Evolutionary conservation across 1,284 basidiomycete genomes (phyloP).

Genomic region (Serendipita sp.): DNA sequence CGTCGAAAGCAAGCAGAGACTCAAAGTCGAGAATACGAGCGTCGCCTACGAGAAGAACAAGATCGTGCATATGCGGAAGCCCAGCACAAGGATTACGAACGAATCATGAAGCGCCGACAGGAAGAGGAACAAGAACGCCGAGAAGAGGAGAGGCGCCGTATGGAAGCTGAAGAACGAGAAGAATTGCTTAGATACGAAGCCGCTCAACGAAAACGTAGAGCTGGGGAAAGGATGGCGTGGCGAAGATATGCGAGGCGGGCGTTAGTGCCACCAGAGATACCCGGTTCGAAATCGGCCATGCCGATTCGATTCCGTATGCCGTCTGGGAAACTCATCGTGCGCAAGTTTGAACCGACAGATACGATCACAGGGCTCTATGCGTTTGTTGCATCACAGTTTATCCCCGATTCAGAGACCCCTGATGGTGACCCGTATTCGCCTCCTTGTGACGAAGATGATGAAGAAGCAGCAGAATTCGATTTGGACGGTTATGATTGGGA

Average conservation of each 20-base stretch:
- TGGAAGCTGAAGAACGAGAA: slow-evolving; percentile 19
- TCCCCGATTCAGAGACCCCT: slow-evolving; percentile 24
- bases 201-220: slow-evolving; percentile 21
- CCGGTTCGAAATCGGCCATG: slow-evolving; percentile 22
- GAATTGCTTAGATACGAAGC: slow-evolving; percentile 19
- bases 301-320: slow-evolving; percentile 57
- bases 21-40: slow-evolving; percentile 42
- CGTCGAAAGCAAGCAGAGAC: slow-evolving; percentile 37
- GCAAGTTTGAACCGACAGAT: slow-evolving; percentile 37
- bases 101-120: slow-evolving; percentile 26
- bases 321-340: slow-evolving; percentile 43
- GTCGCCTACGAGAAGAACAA: slow-evolving; percentile 64
- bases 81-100: slow-evolving; percentile 53
- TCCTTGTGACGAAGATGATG: slow-evolving; percentile 19
- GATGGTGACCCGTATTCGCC: slow-evolving; percentile 31
- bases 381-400: slow-evolving; percentile 45
- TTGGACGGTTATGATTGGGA: slow-evolving; percentile 29
- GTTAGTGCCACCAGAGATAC: slow-evolving; percentile 13
- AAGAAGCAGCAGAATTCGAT: slow-evolving; percentile 12
- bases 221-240: slow-evolving; percentile 30
- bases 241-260: slow-evolving; percentile 22
- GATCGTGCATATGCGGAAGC: slow-evolving; percentile 64
- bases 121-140: slow-evolving; percentile 23
- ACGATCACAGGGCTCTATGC: slow-evolving; percentile 52
- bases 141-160: slow-evolving; percentile 31